A percentile compares a stretch with the other conserved stretches of the same genome.
Conservation (phyloP, 305 asterid species). For the Plantago lanceolata region DNA sequence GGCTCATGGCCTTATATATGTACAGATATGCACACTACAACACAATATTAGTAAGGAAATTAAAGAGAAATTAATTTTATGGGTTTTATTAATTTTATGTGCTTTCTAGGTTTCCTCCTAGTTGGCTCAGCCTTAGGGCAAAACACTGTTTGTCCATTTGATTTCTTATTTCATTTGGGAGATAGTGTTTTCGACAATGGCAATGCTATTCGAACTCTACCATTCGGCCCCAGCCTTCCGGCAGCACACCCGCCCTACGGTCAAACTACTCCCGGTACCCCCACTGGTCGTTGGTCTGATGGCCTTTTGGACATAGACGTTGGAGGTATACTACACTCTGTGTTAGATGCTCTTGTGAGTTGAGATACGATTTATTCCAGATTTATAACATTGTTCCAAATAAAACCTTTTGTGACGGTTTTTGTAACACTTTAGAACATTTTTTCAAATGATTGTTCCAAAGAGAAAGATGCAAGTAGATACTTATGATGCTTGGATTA, state of each 20-base stretch:
- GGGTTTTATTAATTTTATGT: not conserved
- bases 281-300: constrained; percentile 9
- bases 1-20: no score
- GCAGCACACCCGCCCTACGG: not conserved
- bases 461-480: no score
- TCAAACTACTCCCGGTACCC: not conserved
- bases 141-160: constrained; percentile 3
- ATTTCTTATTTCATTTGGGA: not conserved
- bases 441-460: no score
- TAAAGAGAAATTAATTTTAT: no score
- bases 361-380: no score
- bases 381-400: no score
- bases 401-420: not conserved
- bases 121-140: not conserved
- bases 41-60: no score
- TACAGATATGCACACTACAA: no score
- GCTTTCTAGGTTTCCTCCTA: not conserved
- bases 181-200: constrained; percentile 6
- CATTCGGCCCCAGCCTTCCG: not conserved
- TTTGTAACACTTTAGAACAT: not conserved
- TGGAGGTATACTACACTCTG: no score
- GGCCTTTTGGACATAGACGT: not conserved
- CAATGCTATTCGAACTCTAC: not conserved
- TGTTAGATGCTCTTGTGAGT: no score
- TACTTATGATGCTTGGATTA: not conserved